A percentile compares a stretch with the other conserved stretches of the same genome.
These are phyloP conservation scores for Backusella australiensis DNA, from an alignment of 192 early-diverging fungal species.

Conservation along the genomic window DNA sequence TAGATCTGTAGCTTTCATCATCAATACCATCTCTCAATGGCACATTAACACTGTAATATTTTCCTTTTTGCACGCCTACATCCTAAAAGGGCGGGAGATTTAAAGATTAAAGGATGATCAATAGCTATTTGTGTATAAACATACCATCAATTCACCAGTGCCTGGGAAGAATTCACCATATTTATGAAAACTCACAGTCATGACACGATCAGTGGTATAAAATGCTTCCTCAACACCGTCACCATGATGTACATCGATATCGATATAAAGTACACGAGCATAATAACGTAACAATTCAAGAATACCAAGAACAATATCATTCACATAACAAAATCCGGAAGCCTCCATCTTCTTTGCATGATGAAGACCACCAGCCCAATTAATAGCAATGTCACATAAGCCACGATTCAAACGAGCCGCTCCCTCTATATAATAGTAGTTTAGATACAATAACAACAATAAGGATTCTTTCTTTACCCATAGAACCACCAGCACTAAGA, in stretches of 20 bases:
- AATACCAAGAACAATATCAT: constrained; percentile 85
- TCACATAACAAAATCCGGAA: constrained; percentile 94
- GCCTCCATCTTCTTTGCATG: constrained; percentile 83
- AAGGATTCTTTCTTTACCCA: constrained; percentile 47
- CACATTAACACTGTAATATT: constrained; percentile 93
- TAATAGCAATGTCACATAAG: constrained; percentile 83
- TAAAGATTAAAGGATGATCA: background rate
- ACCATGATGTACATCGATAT: constrained; percentile 91
- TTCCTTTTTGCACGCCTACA: constrained; percentile 82
- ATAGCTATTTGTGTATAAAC: background rate
- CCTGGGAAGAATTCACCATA: constrained; percentile 97
- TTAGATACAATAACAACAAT: background rate
- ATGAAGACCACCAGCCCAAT: constrained; percentile 91
- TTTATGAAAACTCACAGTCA: constrained; percentile 95
- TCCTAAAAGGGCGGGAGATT: constrained; percentile 55
- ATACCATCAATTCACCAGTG: constrained; percentile 72
- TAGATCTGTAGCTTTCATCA: constrained; percentile 79
- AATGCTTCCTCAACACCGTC: constrained; percentile 97
- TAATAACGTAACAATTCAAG: constrained; percentile 56
- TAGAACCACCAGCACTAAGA: constrained; percentile 89
- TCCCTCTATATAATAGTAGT: constrained; percentile 50
- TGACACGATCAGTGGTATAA: constrained; percentile 89
- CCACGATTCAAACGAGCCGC: constrained; percentile 83
- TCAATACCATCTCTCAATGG: constrained; percentile 95
- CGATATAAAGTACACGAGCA: constrained; percentile 93